Base-by-base conservation (phyloP, 1,284 basidiomycete species). In the Leccinum angustisporum region DNA sequence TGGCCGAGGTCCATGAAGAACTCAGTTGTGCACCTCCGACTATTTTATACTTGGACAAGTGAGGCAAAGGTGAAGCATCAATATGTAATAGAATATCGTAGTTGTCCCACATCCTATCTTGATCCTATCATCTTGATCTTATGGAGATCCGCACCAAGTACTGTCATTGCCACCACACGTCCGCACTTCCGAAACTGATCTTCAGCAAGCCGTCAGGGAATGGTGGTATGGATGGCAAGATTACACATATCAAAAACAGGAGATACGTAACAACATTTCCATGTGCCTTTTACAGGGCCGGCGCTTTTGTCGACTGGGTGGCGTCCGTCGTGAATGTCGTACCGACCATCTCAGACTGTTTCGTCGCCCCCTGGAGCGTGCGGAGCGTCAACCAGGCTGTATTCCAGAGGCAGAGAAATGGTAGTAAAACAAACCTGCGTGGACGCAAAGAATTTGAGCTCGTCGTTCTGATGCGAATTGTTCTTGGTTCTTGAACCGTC, bases 381-480 rank as follows among this genome's bases (percentile, higher is more conserved):
- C 14, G 18, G 30, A 27, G 55, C 4, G 30, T 56, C 40, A 46
- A 14, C 7, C 38, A 31, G 21, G 18, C 6, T 7, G 5, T 9
- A 54, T 33, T 36, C 33, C 36, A 34, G 31, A 27, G 10, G 50
- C 46, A 2, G 4, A 21, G 21, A 6, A 51, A 36, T 6, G 8
- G 21, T 16, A 43, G 25, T 40, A 16, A 46, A 46, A 36, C 53
- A 14, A 8, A 55, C 58, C 40, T 46, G 33, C 8, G 58, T 54
- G 53, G 52, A 48, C 4, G 56, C 7, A 33, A 61, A 58, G 51
- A 58, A 58, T n/a, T 53, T 58, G 27, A 48, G 40, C 11, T 54
- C 52, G 27, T 13, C 38, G 4, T 13, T 54, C 51, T 30, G 46
- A 18, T 48, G 58, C 5, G 40, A 16, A 40, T 50, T 56, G 33